Evolutionary conservation across 331 rosid genomes (phyloP), one percentile per base, ranked within the genome.

Genomic region (Acacia pycnantha): DNA sequence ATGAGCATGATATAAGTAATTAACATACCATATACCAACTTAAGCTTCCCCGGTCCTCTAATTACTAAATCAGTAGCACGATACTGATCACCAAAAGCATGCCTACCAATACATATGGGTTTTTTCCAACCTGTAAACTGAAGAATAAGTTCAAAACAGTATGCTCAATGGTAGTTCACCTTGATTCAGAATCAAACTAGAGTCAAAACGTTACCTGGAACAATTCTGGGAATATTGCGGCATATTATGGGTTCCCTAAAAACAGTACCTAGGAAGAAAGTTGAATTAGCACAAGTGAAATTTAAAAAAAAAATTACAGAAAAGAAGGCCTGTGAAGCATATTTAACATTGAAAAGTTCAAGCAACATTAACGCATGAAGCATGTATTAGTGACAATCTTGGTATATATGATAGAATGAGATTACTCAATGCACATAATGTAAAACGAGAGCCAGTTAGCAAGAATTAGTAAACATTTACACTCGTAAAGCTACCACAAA

Each of bases 21-120:
- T 37, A 77, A 77, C 98, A 80, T 87, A 96, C 99, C 97, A 80
- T 88, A 96, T 61, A 93, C 97, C 97, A 96, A 80, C 86, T 96
- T 94, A 65, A 96, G 98, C 93, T 92, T 92, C 84, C 99, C 98
- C 1, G 97, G 94, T 69, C 97, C 93, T 16, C 44, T 84, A 33
- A 96, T 91, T 75, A 94, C 73, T 19, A 91, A 58, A 80, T 96
- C 99, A 53, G 98, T 94, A 80, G 99, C 95, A 76, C 98, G 97
- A 88, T 96, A 96, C 82, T 96, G 99, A 78, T 96, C 99, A 33
- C 98, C 98, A 89, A 92, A 96, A 85, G 99, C 98, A 88, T 96
- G 98, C 88, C 99, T 92, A 70, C 99, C 98, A 26, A 96, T 96
- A 83, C 97, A 94, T 61, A 96, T 94, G 84, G 99, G 97, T 86